phyloP scores from a whole-genome alignment of 345 rosid genomes.

The Citrus australasica region DNA sequence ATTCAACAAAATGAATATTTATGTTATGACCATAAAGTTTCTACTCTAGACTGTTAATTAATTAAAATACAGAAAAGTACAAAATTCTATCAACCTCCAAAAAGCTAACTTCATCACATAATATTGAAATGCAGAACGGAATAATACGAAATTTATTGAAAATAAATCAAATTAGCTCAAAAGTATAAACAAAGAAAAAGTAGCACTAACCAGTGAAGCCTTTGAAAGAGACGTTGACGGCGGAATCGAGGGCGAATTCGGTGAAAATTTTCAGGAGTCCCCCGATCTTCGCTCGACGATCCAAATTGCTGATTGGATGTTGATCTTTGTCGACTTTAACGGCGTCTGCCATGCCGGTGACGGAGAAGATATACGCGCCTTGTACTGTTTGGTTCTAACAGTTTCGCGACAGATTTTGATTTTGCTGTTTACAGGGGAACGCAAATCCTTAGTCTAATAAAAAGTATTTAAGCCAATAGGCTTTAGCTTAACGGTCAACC shows the following conservation, averaged over 20 bases:
- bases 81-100: neutral
- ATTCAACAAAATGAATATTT: neutral
- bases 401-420: too few species aligned
- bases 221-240: slow-evolving; percentile 29
- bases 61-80: neutral
- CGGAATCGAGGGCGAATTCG: slow-evolving; percentile 31
- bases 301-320: neutral
- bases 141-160: neutral
- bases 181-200: neutral
- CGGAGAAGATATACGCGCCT: neutral
- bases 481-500: too few species aligned
- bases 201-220: slow-evolving; percentile 18
- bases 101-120: neutral
- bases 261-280: slow-evolving; percentile 14
- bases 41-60: neutral
- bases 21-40: neutral
- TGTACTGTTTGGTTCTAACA: too few species aligned
- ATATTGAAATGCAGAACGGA: neutral
- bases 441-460: too few species aligned
- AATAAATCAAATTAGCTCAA: neutral
- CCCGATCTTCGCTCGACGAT: slow-evolving; percentile 5
- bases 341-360: slow-evolving; percentile 17
- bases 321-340: slow-evolving; percentile 3
- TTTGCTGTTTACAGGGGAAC: too few species aligned
- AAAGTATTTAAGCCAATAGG: too few species aligned